These are phyloP conservation scores for Gremmenia infestans DNA, from an alignment of 2,329 filamentous ascomycete genomes.

Conservation along the genomic window DNA sequence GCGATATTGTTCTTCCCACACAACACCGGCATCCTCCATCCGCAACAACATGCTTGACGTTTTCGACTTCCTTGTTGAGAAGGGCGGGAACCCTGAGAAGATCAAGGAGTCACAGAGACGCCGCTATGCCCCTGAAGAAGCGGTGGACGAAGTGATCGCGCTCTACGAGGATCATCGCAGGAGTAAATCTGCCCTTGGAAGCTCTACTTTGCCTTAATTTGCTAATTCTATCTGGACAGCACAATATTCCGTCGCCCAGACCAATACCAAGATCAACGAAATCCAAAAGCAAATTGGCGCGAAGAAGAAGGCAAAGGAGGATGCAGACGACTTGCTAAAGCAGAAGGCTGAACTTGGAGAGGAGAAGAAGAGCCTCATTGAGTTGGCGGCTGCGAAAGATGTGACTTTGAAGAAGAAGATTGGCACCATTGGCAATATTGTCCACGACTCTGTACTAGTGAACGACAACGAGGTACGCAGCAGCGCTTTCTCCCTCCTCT, in stretches of 20 bases:
- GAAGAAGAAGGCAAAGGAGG: constrained; percentile 93
- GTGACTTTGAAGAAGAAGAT: constrained; percentile 69
- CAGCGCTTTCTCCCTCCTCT: background rate
- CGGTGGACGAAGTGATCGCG: constrained; percentile 85
- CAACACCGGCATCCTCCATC: no score
- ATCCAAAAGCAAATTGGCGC: constrained; percentile 84
- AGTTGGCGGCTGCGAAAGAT: constrained; percentile 71
- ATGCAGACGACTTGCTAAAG: constrained; percentile 72
- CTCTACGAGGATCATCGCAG: constrained; percentile 81
- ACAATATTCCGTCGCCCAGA: constrained; percentile 72
- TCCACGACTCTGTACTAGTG: constrained; percentile 81
- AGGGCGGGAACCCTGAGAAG: constrained; percentile 84
- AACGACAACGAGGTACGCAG: constrained; percentile 67
- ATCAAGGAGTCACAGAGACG: constrained; percentile 88
- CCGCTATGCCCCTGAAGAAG: constrained; percentile 72
- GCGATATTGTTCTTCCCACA: no score
- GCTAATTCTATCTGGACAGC: constrained; percentile 37
- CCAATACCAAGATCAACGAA: constrained; percentile 80
- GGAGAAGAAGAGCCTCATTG: constrained; percentile 75
- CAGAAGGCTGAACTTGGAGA: constrained; percentile 74
- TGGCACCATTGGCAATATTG: constrained; percentile 82
- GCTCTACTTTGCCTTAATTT: background rate
- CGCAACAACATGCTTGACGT: constrained; percentile 51
- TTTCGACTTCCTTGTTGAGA: constrained; percentile 74
- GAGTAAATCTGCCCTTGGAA: constrained; percentile 43